These are phyloP conservation scores for Rhodotorula mucilaginosa DNA, from an alignment of 1,284 basidiomycete genomes.

Conservation along the genomic window DNA sequence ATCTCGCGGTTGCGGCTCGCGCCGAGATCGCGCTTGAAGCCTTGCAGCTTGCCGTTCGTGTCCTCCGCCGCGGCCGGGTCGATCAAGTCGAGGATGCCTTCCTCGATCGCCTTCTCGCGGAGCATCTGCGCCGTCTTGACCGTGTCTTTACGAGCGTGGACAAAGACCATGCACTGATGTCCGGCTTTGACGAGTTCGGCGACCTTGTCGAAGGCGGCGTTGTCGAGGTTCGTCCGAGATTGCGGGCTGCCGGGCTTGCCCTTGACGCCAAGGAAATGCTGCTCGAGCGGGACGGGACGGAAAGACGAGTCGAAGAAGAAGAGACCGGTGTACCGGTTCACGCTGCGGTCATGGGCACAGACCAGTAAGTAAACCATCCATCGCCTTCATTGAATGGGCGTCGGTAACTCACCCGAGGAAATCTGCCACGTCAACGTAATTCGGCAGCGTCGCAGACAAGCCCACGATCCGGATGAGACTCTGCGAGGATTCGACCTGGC, in stretches of 20 bases:
- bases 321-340: conserved; percentile 83
- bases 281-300: conserved; percentile 92
- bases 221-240: conserved; percentile 84
- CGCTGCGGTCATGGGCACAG: conserved; percentile 55
- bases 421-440: conserved; percentile 95
- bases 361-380: no score
- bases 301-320: conserved; percentile 99
- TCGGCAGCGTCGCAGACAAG: conserved; percentile 95
- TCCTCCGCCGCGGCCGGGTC: conserved; percentile 59
- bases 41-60: conserved; percentile 65
- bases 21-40: conserved; percentile 74
- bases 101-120: conserved; percentile 72
- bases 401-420: conserved; percentile 68
- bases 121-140: conserved; percentile 88
- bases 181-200: conserved; percentile 76
- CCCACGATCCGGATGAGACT: conserved; percentile 97
- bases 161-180: conserved; percentile 99
- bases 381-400: background rate
- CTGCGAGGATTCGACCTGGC: conserved; percentile 94
- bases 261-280: conserved; percentile 92
- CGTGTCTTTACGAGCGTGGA: conserved; percentile 97
- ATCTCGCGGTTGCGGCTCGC: conserved; percentile 91
- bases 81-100: conserved; percentile 74
- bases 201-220: conserved; percentile 84
- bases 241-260: conserved; percentile 78